Base-by-base conservation (phyloP, 495 filamentous ascomycete genomes). In the Penicillium robsamsonii region DNA sequence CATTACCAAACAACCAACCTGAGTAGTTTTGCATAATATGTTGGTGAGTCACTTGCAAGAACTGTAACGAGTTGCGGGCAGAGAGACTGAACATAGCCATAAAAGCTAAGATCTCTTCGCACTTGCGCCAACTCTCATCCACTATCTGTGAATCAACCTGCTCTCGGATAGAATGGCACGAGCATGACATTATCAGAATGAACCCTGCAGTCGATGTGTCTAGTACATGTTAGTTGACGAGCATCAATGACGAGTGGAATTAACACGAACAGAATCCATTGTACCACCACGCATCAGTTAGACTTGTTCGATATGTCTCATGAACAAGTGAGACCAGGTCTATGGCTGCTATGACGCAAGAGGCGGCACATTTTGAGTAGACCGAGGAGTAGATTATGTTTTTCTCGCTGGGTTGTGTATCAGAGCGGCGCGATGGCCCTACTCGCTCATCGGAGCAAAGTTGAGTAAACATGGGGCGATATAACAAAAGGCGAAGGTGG, bases 201-300 rank as follows among this genome's bases (percentile, higher is more conserved):
- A 77, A 63, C 1, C 68, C 76, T 13, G 71, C 73, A 3, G 75
- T 77, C 10, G 74, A 75, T 29, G 69, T 69, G 57, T 77, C 74
- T 78, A 43, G 29, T n/a, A 9, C 8, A 13, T 6, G 35, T 20
- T 27, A 53, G 38, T 46, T 40, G 10, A 49, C 30, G 43, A 12
- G 15, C 3, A 48, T 7, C 7, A 17, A 0, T 7, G 1, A 29
- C 18, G n/a, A 40, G 46, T 44, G 8, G 9, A 17, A 10, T 3
- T 6, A 7, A 1, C 6, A 55, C 72, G n/a, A 63, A 78, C 75
- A 79, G 17, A 77, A 72, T 2, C 69, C 72, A 61, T 75, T 75
- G 54, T 75, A 79, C 74, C 77, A 79, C 77, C 77, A 79, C 4
- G 75, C 69, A 35, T 71, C 72, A 13, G 76, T 74, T 4, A 59